Percentiles rank a stretch among this genome's conserved stretches.
These are phyloP conservation scores for Ceratobasidium sp. DNA, from an alignment of 1,284 basidiomycete genomes.

Conservation along the genomic window DNA sequence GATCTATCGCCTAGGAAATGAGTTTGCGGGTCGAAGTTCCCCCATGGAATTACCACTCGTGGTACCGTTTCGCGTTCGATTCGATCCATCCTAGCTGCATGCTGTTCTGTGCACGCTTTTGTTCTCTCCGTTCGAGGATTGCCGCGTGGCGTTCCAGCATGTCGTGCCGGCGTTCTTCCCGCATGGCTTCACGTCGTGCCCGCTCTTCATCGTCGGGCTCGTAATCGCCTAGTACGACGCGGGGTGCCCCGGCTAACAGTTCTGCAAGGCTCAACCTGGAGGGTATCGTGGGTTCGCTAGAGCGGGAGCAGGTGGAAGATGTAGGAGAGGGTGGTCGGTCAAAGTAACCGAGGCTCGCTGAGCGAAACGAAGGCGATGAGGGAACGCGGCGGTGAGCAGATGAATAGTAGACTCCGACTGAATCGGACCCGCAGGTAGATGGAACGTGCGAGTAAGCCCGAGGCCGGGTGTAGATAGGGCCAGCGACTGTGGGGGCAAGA, in stretches of 20 bases:
- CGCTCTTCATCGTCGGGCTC: not conserved
- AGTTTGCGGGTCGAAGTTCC: too few relatives aligned
- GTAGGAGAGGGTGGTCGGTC: conserved; percentile 32
- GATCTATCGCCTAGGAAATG: too few relatives aligned
- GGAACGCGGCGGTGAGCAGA: conserved; percentile 28
- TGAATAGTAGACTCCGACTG: conserved; percentile 18
- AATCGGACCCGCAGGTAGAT: not conserved
- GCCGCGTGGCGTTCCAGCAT: conserved; percentile 38
- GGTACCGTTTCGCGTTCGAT: too few relatives aligned
- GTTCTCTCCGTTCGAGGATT: conserved; percentile 24
- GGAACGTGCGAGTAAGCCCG: conserved; percentile 4
- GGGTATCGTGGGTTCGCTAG: conserved; percentile 11
- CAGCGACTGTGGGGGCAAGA: too few relatives aligned
- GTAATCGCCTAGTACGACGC: not conserved
- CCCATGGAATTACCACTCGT: too few relatives aligned
- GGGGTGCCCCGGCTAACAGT: not conserved
- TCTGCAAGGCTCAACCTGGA: conserved; percentile 32
- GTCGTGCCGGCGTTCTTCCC: conserved; percentile 16
- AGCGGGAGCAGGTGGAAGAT: conserved; percentile 34
- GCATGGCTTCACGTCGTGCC: conserved; percentile 23
- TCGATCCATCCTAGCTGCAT: too few relatives aligned
- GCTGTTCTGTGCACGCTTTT: too few relatives aligned
- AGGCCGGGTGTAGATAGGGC: conserved; percentile 1
- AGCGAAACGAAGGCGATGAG: conserved; percentile 36
- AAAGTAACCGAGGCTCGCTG: conserved; percentile 11